phyloP scores from a whole-genome alignment of 2,329 filamentous ascomycete genomes.

The Simplicillium sp. region DNA sequence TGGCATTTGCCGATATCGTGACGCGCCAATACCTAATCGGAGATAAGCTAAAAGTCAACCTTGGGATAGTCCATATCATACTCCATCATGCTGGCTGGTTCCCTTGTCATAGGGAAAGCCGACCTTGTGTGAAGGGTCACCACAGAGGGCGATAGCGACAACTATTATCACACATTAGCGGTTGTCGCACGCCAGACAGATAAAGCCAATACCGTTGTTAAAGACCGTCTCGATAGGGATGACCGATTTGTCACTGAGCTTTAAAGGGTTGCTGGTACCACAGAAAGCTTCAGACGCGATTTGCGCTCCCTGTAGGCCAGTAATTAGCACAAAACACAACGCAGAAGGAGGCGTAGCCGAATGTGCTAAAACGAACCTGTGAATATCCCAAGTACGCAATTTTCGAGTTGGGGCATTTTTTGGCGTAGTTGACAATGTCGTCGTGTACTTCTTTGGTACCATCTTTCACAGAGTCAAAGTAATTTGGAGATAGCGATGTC shows the following conservation, averaged over 20 bases:
- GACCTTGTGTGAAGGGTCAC: slow-evolving; percentile 29
- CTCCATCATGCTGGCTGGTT: slow-evolving; percentile 25
- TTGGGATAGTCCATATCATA: slow-evolving; percentile 14
- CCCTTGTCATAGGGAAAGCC: slow-evolving; percentile 25
- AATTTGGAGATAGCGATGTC: slow-evolving; percentile 18
- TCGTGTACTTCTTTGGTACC: slow-evolving; percentile 21
- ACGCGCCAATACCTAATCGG: slow-evolving; percentile 24
- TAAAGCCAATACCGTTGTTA: slow-evolving; percentile 15
- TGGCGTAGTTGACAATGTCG: slow-evolving; percentile 20
- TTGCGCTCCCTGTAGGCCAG: slow-evolving; percentile 32
- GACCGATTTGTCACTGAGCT: slow-evolving; percentile 12
- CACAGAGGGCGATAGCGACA: slow-evolving; percentile 28
- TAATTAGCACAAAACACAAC: no score
- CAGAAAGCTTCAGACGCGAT: slow-evolving; percentile 26
- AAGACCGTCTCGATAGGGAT: slow-evolving; percentile 12
- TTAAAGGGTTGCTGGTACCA: slow-evolving; percentile 17
- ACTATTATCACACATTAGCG: slow-evolving; percentile 17
- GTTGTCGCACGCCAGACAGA: slow-evolving; percentile 8
- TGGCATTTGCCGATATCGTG: slow-evolving; percentile 23
- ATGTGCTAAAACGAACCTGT: slow-evolving; percentile 10
- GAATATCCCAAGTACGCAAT: slow-evolving; percentile 32
- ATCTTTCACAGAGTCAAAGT: slow-evolving; percentile 21
- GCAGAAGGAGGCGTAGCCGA: no score
- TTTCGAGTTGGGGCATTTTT: slow-evolving; percentile 25
- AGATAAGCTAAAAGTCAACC: not conserved